These are phyloP conservation scores for Aspergillus pseudoglaucus DNA, from an alignment of 2,329 filamentous ascomycete genomes.

Conservation along the genomic window DNA sequence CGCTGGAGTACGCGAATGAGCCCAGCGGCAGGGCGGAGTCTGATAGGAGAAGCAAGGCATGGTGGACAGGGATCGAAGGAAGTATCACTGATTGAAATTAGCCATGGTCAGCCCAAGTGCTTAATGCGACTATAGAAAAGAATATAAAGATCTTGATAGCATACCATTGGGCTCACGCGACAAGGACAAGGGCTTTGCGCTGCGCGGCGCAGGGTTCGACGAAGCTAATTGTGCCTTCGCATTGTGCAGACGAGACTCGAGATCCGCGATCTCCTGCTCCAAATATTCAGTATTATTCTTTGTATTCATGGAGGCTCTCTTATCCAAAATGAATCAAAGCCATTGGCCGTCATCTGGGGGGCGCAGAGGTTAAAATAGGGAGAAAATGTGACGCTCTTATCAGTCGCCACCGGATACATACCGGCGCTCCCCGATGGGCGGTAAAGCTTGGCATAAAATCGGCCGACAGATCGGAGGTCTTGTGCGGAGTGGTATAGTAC, in stretches of 20 bases:
- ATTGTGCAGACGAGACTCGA: constrained; percentile 43
- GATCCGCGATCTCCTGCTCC: constrained; percentile 38
- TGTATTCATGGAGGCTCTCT: constrained; percentile 16
- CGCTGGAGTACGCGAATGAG: constrained; percentile 60
- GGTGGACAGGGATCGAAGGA: constrained; percentile 39
- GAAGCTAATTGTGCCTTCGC: constrained; percentile 37
- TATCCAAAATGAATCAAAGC: not conserved
- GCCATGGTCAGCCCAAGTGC: not conserved
- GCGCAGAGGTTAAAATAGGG: constrained; percentile 3
- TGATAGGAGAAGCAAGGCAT: constrained; percentile 55
- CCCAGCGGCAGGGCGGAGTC: constrained; percentile 60
- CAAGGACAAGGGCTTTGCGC: not conserved
- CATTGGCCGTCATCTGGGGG: not conserved
- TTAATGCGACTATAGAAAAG: not conserved
- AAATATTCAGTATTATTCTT: constrained; percentile 16
- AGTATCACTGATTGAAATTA: constrained; percentile 2
- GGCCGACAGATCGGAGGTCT: not conserved
- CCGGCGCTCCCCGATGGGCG: constrained; percentile 2
- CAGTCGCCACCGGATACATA: not conserved
- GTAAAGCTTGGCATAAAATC: constrained; percentile 9
- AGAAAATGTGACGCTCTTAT: constrained; percentile 6
- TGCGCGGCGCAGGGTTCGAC: constrained; percentile 7
- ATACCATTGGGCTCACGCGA: constrained; percentile 5
- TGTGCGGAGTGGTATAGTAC: not conserved
- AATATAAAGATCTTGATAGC: not conserved